These are phyloP conservation scores for Chaetomium tenue DNA, from an alignment of 495 filamentous ascomycete genomes.

Conservation along the genomic window DNA sequence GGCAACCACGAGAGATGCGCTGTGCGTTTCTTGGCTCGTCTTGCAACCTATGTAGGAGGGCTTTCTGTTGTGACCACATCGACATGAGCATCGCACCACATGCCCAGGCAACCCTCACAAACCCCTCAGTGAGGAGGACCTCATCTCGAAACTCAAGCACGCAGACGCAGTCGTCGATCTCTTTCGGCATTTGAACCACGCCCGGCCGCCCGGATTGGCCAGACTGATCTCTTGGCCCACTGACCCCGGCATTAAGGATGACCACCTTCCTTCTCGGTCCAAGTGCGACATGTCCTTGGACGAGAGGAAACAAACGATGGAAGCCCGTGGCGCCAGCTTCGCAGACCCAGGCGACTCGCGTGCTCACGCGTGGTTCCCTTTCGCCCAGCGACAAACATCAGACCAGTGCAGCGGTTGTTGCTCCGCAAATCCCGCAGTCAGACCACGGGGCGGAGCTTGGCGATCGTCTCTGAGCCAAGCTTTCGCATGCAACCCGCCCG, in stretches of 20 bases:
- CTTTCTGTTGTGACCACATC: neutral
- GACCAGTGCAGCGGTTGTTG: neutral
- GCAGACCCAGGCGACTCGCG: neutral
- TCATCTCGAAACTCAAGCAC: neutral
- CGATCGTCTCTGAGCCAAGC: constrained; percentile 17
- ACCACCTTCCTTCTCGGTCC: constrained; percentile 5
- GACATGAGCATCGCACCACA: neutral
- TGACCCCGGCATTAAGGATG: neutral
- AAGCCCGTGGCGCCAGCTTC: neutral
- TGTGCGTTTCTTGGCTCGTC: too few species aligned
- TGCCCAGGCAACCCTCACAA: neutral
- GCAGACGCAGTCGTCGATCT: constrained; percentile 4
- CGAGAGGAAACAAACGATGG: neutral
- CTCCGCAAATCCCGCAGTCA: constrained; percentile 15
- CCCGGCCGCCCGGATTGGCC: constrained; percentile 8
- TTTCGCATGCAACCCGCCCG: constrained; percentile 2
- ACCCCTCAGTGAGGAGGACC: neutral
- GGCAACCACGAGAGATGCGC: too few species aligned
- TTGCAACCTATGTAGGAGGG: neutral
- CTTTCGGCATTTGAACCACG: constrained; percentile 4
- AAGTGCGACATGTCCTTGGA: neutral
- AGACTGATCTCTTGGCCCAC: constrained; percentile 5
- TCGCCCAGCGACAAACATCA: neutral
- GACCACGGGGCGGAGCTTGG: constrained; percentile 1
- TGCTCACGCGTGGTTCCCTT: neutral